Base-by-base conservation (phyloP, 169 alveolate genomes). In the Besnoitia besnoiti region DNA sequence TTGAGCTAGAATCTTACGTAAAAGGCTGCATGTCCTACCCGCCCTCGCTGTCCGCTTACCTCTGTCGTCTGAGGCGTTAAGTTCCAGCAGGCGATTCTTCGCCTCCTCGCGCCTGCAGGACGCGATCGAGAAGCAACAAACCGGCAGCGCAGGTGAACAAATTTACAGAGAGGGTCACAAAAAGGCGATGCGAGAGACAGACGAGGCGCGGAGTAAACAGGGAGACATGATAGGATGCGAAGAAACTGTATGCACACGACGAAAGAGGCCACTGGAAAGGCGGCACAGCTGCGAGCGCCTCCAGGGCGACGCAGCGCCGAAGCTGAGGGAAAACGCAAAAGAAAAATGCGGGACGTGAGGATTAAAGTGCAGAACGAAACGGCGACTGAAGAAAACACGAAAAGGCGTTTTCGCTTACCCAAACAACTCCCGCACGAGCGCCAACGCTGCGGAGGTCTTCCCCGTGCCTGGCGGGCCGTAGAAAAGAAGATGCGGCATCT, bases 31-130 rank as follows among this genome's bases (percentile, higher is more conserved):
- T 24, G 12, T 16, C 27, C n/a, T 85, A n/a, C 30, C 30, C n/a
- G 27, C 37, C 16, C 0, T 37, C 44, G 46, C 77, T 55, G 12
- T 55, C 67, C 67, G 46, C 73, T 30, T 50, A 95, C 97, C 98
- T 96, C 99, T 96, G 75, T 99, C 99, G 95, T 99, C 99, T 0
- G 99, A 98, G 4, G 99, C 99, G 95, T 99, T 99, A 39, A 99
- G 95, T 95, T 99, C 99, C 84, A 98, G 95, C 46, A 99, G 98
- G 80, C 99, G 97, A 73, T 96, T 97, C 94, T 97, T 97, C 94
- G 97, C 98, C 50, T 97, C 98, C 77, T 96, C 98, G 62, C 95
- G 94, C 42, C 98, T 96, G 92, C 33, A n/a, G 0, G 7, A 33
- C 24, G 39, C 19, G 47, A 67, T 1, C 3, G 80, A 16, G 24